phyloP scores from a whole-genome alignment of 2,329 filamentous ascomycete genomes.

The Dactylellina drechsleri region DNA sequence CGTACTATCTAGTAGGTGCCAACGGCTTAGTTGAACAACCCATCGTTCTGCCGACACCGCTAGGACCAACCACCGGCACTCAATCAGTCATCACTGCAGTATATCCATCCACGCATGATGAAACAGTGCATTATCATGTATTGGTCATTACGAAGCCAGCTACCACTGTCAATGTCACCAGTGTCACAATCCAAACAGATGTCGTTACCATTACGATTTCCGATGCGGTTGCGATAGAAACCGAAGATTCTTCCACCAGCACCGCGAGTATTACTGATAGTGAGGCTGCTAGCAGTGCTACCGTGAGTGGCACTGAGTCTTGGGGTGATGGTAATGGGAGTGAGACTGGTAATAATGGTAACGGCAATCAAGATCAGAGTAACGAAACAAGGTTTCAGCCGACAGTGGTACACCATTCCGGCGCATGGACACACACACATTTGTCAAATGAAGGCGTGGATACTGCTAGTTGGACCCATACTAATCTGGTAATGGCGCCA shows the following conservation, averaged over 20 bases:
- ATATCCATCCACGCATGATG: slow-evolving; percentile 18
- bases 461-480: slow-evolving; percentile 38
- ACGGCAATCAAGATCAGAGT: too few species aligned
- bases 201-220: slow-evolving; percentile 30
- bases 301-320: too few species aligned
- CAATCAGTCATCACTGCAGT: not conserved
- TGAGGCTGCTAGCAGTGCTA: not conserved
- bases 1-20: slow-evolving; percentile 28
- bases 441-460: slow-evolving; percentile 20
- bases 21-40: slow-evolving; percentile 14
- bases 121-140: slow-evolving; percentile 31
- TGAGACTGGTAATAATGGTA: too few species aligned
- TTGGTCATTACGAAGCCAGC: slow-evolving; percentile 20
- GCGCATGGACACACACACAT: slow-evolving; percentile 37
- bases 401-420: slow-evolving; percentile 20
- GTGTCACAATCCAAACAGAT: slow-evolving; percentile 20
- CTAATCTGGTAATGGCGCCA: slow-evolving; percentile 20
- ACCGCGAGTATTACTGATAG: not conserved
- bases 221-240: not conserved
- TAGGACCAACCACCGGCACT: not conserved
- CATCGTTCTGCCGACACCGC: not conserved
- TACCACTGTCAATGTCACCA: slow-evolving; percentile 20
- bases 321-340: too few species aligned
- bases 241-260: not conserved
- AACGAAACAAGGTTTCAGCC: not conserved